Evolutionary conservation across 208 protist species (phyloP).

Genomic region (Trypanosoma scelopori): DNA sequence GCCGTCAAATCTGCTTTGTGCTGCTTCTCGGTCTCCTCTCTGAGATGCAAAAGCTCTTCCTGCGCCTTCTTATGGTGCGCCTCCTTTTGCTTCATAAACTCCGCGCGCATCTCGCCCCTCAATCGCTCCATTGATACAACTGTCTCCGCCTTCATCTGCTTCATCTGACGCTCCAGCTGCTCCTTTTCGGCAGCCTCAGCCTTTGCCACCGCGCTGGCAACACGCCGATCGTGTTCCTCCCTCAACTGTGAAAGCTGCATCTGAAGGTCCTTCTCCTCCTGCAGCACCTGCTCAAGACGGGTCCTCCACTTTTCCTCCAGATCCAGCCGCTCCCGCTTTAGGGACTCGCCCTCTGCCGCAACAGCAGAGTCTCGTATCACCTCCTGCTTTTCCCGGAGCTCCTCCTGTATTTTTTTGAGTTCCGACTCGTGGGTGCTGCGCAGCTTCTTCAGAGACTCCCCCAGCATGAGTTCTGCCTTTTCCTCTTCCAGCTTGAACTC

Average conservation of each 20-base stretch:
- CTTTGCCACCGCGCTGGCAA: slow-evolving; percentile 27
- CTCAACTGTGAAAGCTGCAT: slow-evolving; percentile 31
- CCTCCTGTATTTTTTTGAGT: slow-evolving; percentile 37
- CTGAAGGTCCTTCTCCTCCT: slow-evolving; percentile 38
- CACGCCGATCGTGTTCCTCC: slow-evolving; percentile 17
- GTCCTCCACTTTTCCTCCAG: slow-evolving; percentile 46
- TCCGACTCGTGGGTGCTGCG: slow-evolving; percentile 45
- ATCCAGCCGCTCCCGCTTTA: slow-evolving; percentile 31
- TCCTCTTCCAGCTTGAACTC: slow-evolving; percentile 43
- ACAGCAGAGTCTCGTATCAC: slow-evolving; percentile 11
- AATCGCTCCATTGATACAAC: slow-evolving; percentile 9
- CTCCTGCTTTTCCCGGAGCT: slow-evolving; percentile 33
- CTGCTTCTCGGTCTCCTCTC: slow-evolving; percentile 15
- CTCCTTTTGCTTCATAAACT: slow-evolving; percentile 13
- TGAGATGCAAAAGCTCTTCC: slow-evolving; percentile 19
- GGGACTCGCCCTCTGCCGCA: slow-evolving; percentile 21
- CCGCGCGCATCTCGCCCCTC: slow-evolving; percentile 8
- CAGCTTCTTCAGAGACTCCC: slow-evolving; percentile 40
- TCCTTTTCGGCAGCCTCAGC: slow-evolving; percentile 25
- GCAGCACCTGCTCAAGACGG: slow-evolving; percentile 37
- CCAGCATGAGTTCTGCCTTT: slow-evolving; percentile 40
- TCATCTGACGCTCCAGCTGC: slow-evolving; percentile 21
- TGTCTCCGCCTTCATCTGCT: slow-evolving; percentile 3
- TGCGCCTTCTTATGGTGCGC: slow-evolving; percentile 24
- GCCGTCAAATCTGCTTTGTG: slow-evolving; percentile 20